These are phyloP conservation scores for Cryomyces minteri DNA, from an alignment of 495 filamentous ascomycete genomes.

Conservation along the genomic window DNA sequence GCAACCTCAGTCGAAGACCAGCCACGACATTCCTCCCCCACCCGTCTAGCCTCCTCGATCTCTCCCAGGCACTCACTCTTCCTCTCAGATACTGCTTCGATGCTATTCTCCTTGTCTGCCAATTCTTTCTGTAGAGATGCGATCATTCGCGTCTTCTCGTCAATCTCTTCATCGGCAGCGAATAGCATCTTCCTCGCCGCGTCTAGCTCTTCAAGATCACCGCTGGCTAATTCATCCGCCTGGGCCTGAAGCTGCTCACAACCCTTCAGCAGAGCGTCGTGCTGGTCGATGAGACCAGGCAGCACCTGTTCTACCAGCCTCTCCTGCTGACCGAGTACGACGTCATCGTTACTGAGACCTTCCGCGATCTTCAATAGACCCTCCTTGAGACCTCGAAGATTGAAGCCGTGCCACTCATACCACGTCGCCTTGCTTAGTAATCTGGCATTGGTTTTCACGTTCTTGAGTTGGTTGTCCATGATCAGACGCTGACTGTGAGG, in stretches of 20 bases:
- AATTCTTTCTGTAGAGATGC: conserved; percentile 43
- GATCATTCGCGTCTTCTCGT: conserved; percentile 44
- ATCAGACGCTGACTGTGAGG: conserved; percentile 61
- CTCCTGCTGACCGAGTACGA: conserved; percentile 46
- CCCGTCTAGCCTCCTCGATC: conserved; percentile 66
- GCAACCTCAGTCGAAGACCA: conserved; percentile 69
- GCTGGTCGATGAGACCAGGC: conserved; percentile 40
- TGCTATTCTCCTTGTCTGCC: conserved; percentile 38
- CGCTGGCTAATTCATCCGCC: conserved; percentile 58
- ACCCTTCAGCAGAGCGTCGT: conserved; percentile 39
- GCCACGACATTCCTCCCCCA: conserved; percentile 73
- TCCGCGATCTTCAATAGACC: conserved; percentile 54
- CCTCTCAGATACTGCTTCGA: conserved; percentile 38
- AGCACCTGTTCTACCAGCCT: conserved; percentile 41
- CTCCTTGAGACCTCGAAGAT: conserved; percentile 66
- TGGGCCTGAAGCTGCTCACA: conserved; percentile 45
- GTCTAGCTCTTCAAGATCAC: conserved; percentile 60
- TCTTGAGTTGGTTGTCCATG: conserved; percentile 95
- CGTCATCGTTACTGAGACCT: conserved; percentile 60
- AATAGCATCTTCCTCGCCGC: conserved; percentile 44
- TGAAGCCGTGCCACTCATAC: conserved; percentile 94
- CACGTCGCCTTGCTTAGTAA: conserved; percentile 83
- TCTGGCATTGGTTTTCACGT: conserved; percentile 81
- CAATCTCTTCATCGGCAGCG: conserved; percentile 45
- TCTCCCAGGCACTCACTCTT: conserved; percentile 52